Evolutionary conservation across 108 stramenopile species (phyloP).

Genomic region (Skeletonema costatum): DNA sequence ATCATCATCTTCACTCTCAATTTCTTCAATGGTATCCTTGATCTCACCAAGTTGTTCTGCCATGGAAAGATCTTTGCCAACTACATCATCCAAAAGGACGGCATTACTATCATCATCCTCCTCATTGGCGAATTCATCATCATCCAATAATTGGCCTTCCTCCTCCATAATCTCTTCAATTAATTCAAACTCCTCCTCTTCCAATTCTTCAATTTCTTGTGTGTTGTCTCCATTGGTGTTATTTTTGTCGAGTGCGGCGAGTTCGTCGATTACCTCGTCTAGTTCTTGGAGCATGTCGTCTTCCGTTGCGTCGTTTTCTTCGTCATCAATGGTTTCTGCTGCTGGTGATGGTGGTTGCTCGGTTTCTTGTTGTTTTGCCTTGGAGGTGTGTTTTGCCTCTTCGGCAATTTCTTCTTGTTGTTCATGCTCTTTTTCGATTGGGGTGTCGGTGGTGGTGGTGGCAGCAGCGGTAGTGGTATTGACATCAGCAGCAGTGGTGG

Average conservation of each 20-base stretch:
- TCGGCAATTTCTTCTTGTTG: background rate
- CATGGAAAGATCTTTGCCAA: background rate
- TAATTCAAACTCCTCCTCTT: constrained; percentile 3
- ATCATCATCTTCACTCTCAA: constrained; percentile 18
- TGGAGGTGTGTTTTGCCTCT: background rate
- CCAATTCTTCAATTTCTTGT: background rate
- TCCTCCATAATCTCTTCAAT: constrained; percentile 1
- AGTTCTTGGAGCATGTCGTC: constrained; percentile 40
- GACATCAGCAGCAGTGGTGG: background rate
- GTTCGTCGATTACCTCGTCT: constrained; percentile 10
- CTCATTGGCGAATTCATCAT: background rate
- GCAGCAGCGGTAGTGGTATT: background rate
- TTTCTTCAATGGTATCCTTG: constrained; percentile 23
- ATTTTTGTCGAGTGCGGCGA: background rate
- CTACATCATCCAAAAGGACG: background rate
- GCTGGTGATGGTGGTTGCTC: background rate
- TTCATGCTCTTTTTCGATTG: background rate
- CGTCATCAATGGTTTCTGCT: background rate
- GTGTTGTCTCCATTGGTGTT: background rate
- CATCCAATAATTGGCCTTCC: background rate
- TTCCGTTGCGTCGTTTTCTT: background rate
- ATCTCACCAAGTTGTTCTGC: constrained; percentile 33
- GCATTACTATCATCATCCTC: background rate
- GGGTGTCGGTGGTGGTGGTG: background rate
- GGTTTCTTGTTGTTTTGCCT: background rate